Conservation (phyloP, 768 basidiomycete genomes). For the Boletus eberwhitei region DNA sequence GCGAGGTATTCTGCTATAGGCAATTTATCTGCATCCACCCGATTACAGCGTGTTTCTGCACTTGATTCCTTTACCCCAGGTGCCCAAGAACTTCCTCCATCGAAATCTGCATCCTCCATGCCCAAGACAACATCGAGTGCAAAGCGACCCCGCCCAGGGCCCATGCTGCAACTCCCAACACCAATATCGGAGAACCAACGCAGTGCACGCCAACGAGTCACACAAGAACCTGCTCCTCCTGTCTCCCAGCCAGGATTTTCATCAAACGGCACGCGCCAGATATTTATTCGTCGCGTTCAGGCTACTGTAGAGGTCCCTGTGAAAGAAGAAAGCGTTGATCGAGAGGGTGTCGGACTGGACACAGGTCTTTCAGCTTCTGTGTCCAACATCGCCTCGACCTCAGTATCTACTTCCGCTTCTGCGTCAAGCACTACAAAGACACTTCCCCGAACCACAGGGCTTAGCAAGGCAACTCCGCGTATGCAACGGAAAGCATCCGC, state of each 20-base stretch:
- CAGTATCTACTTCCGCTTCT: conserved; percentile 5
- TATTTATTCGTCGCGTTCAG: conserved; percentile 60
- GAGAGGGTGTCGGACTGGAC: conserved; percentile 25
- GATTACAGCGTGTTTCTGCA: conserved; percentile 13
- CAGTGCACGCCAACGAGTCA: conserved; percentile 19
- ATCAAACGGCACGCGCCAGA: conserved; percentile 17
- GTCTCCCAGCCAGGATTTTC: conserved; percentile 5
- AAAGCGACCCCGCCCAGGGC: conserved; percentile 9
- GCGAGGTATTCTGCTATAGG: conserved; percentile 16
- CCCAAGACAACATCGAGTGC: conserved; percentile 18
- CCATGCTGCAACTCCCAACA: conserved; percentile 26
- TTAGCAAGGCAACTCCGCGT: conserved; percentile 10
- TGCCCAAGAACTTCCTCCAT: conserved; percentile 31
- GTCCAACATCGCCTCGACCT: conserved; percentile 12
- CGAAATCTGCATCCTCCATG: conserved; percentile 30
- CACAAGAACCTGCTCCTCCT: conserved; percentile 1
- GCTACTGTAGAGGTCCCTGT: conserved; percentile 56
- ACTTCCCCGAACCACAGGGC: neutral
- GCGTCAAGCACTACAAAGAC: conserved; percentile 12
- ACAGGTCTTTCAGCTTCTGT: conserved; percentile 8
- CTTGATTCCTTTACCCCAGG: conserved; percentile 22
- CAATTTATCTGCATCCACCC: conserved; percentile 31
- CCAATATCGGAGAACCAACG: conserved; percentile 32
- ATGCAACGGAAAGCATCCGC: conserved; percentile 15
- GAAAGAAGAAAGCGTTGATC: conserved; percentile 57